phyloP scores from a whole-genome alignment of 345 rosid species.

The Linum tenue region DNA sequence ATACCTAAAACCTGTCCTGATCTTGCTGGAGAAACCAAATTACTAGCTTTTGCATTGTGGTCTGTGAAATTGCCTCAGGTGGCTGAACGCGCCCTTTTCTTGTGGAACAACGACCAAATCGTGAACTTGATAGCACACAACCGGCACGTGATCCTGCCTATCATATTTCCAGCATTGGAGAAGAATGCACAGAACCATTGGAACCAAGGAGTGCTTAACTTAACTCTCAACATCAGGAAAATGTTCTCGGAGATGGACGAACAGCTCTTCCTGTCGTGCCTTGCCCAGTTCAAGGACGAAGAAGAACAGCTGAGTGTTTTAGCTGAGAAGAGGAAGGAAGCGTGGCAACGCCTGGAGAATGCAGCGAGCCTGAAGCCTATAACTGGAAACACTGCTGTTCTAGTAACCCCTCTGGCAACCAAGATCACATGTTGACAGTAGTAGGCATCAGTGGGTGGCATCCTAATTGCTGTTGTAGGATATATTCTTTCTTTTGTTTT shows the following conservation, averaged over 20 bases:
- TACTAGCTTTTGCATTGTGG: background rate
- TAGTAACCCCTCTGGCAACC: slow-evolving; percentile 18
- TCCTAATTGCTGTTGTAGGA: background rate
- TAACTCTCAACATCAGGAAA: slow-evolving; percentile 53
- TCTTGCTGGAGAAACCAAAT: background rate
- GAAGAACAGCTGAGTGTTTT: slow-evolving; percentile 35
- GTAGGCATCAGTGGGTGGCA: too few species aligned
- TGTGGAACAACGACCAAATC: slow-evolving; percentile 93
- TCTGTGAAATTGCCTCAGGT: slow-evolving; percentile 40
- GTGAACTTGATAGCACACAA: slow-evolving; percentile 60
- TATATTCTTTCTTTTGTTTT: background rate
- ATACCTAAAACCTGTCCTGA: too few species aligned
- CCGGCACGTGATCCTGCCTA: slow-evolving; percentile 53
- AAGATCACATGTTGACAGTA: background rate
- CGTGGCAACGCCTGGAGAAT: slow-evolving; percentile 51
- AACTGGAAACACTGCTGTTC: slow-evolving; percentile 52
- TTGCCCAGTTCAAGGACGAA: slow-evolving; percentile 43
- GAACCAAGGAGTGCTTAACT: slow-evolving; percentile 74
- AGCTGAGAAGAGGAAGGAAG: slow-evolving; percentile 50
- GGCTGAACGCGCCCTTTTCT: slow-evolving; percentile 76
- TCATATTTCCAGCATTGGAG: slow-evolving; percentile 63
- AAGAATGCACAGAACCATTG: slow-evolving; percentile 64
- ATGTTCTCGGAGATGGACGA: slow-evolving; percentile 84
- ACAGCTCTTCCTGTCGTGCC: slow-evolving; percentile 52
- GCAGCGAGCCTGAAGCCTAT: slow-evolving; percentile 67